These are phyloP conservation scores for Passiflora organensis DNA, from an alignment of 345 rosid species.

Conservation along the genomic window DNA sequence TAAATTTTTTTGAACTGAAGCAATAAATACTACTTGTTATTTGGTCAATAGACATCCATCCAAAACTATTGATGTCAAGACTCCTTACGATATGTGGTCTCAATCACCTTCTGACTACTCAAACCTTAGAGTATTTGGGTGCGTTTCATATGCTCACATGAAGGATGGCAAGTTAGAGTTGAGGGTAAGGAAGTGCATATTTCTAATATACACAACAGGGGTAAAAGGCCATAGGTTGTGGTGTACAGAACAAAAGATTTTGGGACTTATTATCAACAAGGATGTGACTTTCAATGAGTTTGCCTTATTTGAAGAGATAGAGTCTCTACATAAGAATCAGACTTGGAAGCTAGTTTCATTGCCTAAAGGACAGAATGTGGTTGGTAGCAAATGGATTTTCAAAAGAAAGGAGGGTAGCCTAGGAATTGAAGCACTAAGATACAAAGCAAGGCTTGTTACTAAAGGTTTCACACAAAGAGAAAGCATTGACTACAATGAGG, in stretches of 20 bases:
- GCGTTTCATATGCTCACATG: not conserved
- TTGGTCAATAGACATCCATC: not conserved
- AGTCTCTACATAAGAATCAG: not conserved
- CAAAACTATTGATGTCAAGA: not conserved
- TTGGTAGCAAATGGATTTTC: not conserved
- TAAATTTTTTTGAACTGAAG: not conserved
- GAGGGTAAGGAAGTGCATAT: not conserved
- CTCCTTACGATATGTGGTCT: not conserved
- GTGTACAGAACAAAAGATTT: not conserved
- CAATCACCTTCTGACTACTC: not conserved
- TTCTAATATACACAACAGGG: not conserved
- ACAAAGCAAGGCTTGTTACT: not conserved
- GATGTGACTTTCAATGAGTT: not conserved
- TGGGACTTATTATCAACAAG: not conserved
- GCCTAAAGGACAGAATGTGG: not conserved
- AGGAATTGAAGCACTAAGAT: not conserved
- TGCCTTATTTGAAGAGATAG: not conserved
- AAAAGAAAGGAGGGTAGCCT: too few species aligned
- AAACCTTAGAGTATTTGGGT: not conserved
- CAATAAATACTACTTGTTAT: not conserved
- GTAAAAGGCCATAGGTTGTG: not conserved
- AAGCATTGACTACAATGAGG: not conserved
- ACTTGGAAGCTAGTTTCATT: not conserved
- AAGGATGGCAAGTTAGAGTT: not conserved
- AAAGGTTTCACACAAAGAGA: not conserved